Base-by-base conservation (phyloP, 768 basidiomycete genomes). In the Hysterangium stoloniferum region DNA sequence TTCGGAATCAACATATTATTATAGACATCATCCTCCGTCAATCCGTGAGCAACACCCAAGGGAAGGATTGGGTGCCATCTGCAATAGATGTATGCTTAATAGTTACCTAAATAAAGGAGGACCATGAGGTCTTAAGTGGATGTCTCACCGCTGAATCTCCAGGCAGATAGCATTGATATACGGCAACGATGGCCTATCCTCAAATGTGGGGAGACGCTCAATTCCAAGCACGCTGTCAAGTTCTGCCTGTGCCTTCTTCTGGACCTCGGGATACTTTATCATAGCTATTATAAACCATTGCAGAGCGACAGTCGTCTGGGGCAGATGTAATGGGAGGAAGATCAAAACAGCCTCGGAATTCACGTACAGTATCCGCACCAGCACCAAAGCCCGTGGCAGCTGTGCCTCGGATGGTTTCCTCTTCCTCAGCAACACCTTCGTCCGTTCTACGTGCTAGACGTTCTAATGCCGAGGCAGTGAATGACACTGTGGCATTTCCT, bases 1-100 rank as follows among this genome's bases (percentile, higher is more conserved):
- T 70, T 68, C 8, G 80, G 77, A 36, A 82, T 81, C 5, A 74
- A 55, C 48, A 74, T 74, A 19, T 71, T 68, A 40, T 67, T 61
- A 52, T 74, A 74, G 13, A 66, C 43, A 34, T 35, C 41, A 45
- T 31, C n/a, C n/a, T 43, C 6, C 15, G 38, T 29, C 5, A 20
- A 17, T 17, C 12, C 32, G 29, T 47, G 45, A 9, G 45, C n/a
- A 24, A 47, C 11, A 33, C 48, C 52, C 8, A 50, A n/a, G 28
- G 52, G 45, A n/a, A 28, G 17, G 13, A 35, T 37, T 2, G 52
- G 52, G 19, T 43, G 19, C 52, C 52, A 53, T 8, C 52, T 29
- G 22, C n/a, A n/a, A n/a, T n/a, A n/a, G n/a, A n/a, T n/a, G n/a
- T n/a, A n/a, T n/a, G n/a, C n/a, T n/a, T n/a, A n/a, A n/a, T n/a